Base-by-base conservation (phyloP, 208 protist species). In the Plasmodiophora brassicae region DNA sequence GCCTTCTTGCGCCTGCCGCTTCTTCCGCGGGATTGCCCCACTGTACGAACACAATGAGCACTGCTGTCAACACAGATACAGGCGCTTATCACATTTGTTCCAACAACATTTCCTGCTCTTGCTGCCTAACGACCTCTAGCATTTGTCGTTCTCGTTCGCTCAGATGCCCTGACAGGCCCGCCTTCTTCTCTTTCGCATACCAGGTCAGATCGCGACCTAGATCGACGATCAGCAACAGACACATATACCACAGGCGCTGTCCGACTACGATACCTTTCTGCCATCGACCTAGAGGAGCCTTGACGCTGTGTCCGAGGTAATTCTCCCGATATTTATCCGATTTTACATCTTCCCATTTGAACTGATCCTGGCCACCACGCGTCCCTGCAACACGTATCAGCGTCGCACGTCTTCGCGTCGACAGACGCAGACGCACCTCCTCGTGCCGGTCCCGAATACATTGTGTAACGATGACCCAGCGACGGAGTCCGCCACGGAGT, bases 311-410 rank as follows among this genome's bases (percentile, higher is more conserved):
- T 25, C 91, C 91, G 32, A 93, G 86, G 86, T 93, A 93, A 45
- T 90, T 90, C 85, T 93, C 92, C 28, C 91, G 87, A 45, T 92
- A 60, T 90, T 93, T 93, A 84, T 92, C 91, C 10, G 89, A 44
- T 88, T 92, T 92, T 8, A 93, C 90, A 32, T 91, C 89, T 20
- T 91, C 89, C 92, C 92, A 93, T 10, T 85, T 84, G 85, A 93
- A 93, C 41, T 90, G 78, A 46, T 87, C 90, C n/a, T 39, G 44
- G 1, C 91, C 90, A 39, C 91, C 91, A n/a, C 91, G 86, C 14
- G 72, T n/a, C n/a, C n/a, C n/a, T n/a, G n/a, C n/a, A n/a, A n/a
- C n/a, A n/a, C n/a, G n/a, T n/a, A 87, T 0, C 88, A 85, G 20
- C 89, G 89, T 28, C 90, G 78, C 39, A 22, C 14, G 14, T 54